Percentiles rank a stretch among this genome's conserved stretches.
Evolutionary conservation across 1,139 yeast species (phyloP).

Genomic region (Cylindricascospora bacillispora): DNA sequence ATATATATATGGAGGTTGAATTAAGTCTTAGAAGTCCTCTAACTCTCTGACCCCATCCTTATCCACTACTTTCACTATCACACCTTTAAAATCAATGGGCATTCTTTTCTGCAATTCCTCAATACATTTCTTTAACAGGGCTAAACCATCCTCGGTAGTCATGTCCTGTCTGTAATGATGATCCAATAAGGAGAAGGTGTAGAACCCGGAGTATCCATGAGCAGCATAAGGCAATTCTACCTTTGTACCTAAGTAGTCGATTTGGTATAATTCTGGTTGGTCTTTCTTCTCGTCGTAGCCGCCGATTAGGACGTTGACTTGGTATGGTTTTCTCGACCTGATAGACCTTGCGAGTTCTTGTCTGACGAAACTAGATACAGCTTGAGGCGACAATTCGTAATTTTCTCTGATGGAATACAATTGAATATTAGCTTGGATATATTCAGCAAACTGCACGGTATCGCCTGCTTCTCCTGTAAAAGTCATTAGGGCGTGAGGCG

Average conservation of each 20-base stretch:
- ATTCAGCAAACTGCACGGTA: conserved; percentile 93
- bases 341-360: conserved; percentile 76
- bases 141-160: conserved; percentile 67
- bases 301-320: conserved; percentile 77
- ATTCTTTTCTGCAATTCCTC: conserved; percentile 73
- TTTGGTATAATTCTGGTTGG: conserved; percentile 69
- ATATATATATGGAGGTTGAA: too few relatives aligned
- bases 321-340: conserved; percentile 89
- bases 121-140: conserved; percentile 59
- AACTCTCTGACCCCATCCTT: conserved; percentile 53
- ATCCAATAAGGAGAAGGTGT: conserved; percentile 80
- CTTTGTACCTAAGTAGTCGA: conserved; percentile 88
- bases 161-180: conserved; percentile 77
- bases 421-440: conserved; percentile 84
- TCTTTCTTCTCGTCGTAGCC: conserved; percentile 61
- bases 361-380: conserved; percentile 82
- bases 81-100: conserved; percentile 96
- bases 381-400: conserved; percentile 66
- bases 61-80: conserved; percentile 62
- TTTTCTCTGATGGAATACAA: conserved; percentile 80
- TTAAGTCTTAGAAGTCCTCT: too few relatives aligned
- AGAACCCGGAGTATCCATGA: conserved; percentile 94
- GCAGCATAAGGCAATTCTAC: conserved; percentile 92
- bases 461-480: conserved; percentile 96
- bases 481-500: conserved; percentile 71